Evolutionary conservation across 2,329 filamentous ascomycete genomes (phyloP), one percentile per base, ranked within the genome.

Genomic region (Xylaria sp.): DNA sequence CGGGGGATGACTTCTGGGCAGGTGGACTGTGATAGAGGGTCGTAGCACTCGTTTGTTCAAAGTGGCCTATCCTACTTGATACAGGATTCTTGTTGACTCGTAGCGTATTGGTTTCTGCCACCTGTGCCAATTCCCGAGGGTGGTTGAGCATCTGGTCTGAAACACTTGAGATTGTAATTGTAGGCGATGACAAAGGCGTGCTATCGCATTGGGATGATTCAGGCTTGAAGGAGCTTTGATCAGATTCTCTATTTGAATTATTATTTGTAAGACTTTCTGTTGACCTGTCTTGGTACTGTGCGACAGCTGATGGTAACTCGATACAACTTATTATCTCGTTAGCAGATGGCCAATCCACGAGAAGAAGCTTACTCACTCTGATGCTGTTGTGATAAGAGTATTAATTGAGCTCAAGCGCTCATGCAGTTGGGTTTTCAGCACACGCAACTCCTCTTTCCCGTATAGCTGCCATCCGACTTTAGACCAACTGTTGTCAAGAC

Each of bases 381-480:
- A 28, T 15, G 60, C 60, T 28, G 50, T 23, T 46, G 52, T 23
- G 20, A 63, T 23, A 2, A 63, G 28, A 41, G 52, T 48, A 32
- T 63, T 57, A n/a, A 63, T 63, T 5, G 61, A 23, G 3, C 13
- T 32, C 9, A 63, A 13, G 32, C 61, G 23, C 8, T 23, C 39
- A 58, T 58, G 52, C 13, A 63, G 30, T 4, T 78, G 77, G 13
- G 76, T 73, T 23, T 78, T 77, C 76, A 58, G 77, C 69, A 15
- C 63, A 59, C 50, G 70, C 72, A 23, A 66, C 67, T 60, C 70
- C 63, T 60, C 68, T 59, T 58, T 68, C 60, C 52, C 2, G n/a
- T 36, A 63, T 2, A 63, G 18, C 23, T 23, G 12, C 61, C 61
- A 63, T 12, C 61, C 61, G 6, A 57, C n/a, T 20, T 63, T 58